Conservation (phyloP, 306 rosid genomes). For the Cucumis hystrix region DNA sequence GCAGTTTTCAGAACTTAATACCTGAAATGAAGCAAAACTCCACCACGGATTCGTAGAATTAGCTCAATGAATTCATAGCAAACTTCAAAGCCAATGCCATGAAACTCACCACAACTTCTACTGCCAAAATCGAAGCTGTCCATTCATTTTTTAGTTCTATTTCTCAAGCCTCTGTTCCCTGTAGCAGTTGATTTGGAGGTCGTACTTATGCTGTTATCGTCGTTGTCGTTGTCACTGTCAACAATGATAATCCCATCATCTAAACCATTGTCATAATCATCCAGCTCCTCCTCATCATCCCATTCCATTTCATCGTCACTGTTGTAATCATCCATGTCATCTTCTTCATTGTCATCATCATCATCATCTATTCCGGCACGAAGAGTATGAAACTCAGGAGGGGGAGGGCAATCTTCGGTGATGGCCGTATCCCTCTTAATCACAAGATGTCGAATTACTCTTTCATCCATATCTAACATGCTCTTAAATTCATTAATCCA, state of each 20-base stretch:
- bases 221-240: not conserved
- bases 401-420: conserved; percentile 90
- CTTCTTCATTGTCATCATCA: conserved; percentile 35
- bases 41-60: not conserved
- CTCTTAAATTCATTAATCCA: conserved; percentile 78
- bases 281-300: conserved; percentile 19
- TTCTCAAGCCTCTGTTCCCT: conserved; percentile 4
- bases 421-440: conserved; percentile 70
- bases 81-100: not conserved
- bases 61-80: not conserved
- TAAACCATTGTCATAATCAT: conserved; percentile 14
- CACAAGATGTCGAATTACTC: conserved; percentile 80
- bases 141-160: conserved; percentile 12
- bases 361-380: conserved; percentile 27
- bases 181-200: conserved; percentile 3
- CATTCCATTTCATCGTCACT: conserved; percentile 21
- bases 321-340: conserved; percentile 16
- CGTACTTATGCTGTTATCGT: conserved; percentile 11
- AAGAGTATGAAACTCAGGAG: conserved; percentile 47
- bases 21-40: not conserved
- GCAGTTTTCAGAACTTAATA: not conserved
- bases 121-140: not conserved
- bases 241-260: conserved; percentile 19
- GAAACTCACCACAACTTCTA: not conserved
- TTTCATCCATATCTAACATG: conserved; percentile 74